Evolutionary conservation across 2,329 filamentous ascomycete genomes (phyloP), one percentile per base, ranked within the genome.

Genomic region (Cladosporium sp.): DNA sequence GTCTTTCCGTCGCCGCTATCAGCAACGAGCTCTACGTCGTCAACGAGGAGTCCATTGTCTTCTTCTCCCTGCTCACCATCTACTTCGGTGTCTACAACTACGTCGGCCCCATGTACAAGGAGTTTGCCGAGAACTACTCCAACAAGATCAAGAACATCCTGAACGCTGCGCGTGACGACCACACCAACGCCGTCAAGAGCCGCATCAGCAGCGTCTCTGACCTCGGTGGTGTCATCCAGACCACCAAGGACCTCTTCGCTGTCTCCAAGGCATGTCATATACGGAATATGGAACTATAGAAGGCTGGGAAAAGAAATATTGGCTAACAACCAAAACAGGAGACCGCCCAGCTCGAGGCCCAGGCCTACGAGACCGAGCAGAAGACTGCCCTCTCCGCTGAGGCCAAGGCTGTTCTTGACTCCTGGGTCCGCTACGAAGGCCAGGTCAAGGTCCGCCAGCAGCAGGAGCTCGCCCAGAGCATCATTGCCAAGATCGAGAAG

Each of bases 1-100:
- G 91, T 83, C 82, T 96, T 75, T 93, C 91, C 76, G 87, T 96
- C 80, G 96, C 95, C 79, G 95, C 93, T 77, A 93, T 99, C 83
- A 96, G 91, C 89, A 99, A 96, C 84, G 95, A 99, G 88, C 93
- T 98, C 86, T 98, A 97, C 83, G 93, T 99, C 79, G 87, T 99
- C 83, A 99, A 99, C 85, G 95, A 99, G 87, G 95, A 99, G 86
- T 91, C 93, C 70, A 91, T 99, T 78, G 91, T 96, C 77, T 91
- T 92, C 72, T 88, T 99, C 83, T 95, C 91, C 81, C 86, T 99
- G 76, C 85, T 98, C 78, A 92, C 90, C 79, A 91, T 98, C 78
- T 99, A 96, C 90, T 90, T 86, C 77, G 92, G 89, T 69, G 86
- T 97, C 75, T 94, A 92, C 84, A 95, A 96, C 83, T 97, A 92